These are phyloP conservation scores for Yamadazyma blattariae DNA, from an alignment of 1,139 yeast species.

Conservation along the genomic window DNA sequence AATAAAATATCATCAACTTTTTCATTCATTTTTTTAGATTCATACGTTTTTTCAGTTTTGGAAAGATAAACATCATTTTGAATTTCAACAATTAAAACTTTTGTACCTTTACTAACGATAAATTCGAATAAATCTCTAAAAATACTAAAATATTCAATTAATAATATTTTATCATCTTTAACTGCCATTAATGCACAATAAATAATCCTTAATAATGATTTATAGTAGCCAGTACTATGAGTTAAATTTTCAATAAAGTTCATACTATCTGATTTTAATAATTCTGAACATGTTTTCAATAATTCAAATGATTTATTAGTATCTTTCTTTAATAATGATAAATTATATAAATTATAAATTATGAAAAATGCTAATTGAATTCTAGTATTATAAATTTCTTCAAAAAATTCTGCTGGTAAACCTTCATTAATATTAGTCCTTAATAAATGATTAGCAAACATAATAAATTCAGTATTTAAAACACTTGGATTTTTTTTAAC, in stretches of 20 bases:
- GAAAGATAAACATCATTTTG: conserved; percentile 51
- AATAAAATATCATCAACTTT: conserved; percentile 65
- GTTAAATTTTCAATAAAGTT: conserved; percentile 42
- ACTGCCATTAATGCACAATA: conserved; percentile 48
- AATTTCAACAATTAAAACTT: conserved; percentile 51
- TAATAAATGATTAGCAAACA: conserved; percentile 49
- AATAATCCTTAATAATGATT: conserved; percentile 60
- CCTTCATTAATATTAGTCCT: conserved; percentile 54
- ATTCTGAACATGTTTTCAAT: conserved; percentile 37
- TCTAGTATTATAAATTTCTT: conserved; percentile 57
- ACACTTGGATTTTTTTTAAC: conserved; percentile 39
- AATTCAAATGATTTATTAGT: conserved; percentile 33
- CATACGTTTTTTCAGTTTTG: conserved; percentile 28
- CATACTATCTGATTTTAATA: conserved; percentile 46
- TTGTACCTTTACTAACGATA: conserved; percentile 59
- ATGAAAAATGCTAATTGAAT: conserved; percentile 70
- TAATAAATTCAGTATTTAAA: conserved; percentile 35
- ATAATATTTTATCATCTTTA: conserved; percentile 35
- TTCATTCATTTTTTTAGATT: conserved; percentile 31
- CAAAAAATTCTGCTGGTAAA: conserved; percentile 44
- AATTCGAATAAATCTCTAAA: conserved; percentile 55
- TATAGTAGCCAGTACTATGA: conserved; percentile 42
- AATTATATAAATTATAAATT: conserved; percentile 47
- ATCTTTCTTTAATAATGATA: conserved; percentile 22
- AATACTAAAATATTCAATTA: conserved; percentile 49